Evolutionary conservation across 768 basidiomycete genomes (phyloP), one percentile per base, ranked within the genome.

Genomic region (Phylloporus sp.): DNA sequence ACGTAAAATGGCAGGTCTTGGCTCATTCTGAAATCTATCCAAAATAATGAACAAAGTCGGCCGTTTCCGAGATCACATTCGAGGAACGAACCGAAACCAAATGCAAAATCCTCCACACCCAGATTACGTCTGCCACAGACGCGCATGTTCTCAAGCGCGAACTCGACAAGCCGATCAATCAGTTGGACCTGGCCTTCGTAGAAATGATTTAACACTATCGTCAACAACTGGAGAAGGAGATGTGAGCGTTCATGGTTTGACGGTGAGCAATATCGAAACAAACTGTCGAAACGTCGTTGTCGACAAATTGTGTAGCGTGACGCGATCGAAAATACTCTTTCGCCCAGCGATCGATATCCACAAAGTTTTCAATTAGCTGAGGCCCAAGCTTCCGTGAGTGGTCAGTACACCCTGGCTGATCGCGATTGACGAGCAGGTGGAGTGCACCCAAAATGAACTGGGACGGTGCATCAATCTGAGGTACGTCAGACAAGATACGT

Each of bases 291-390:
- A 68, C 32, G 22, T 66, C 58, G 15, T 26, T 49, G 44, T 61
- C 61, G 16, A 56, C 39, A 27, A 20, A 24, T 29, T 47, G 50
- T 22, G 49, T 38, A 15, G 31, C 47, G 40, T 70, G 55, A 24
- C 50, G 57, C 5, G 51, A 55, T 36, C 66, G 61, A 47, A 68
- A 59, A 40, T 68, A 68, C 11, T 68, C 68, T 18, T 45, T 57
- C 8, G 54, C 53, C 66, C 66, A 70, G 11, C 38, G 43, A 23
- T 62, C 54, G 28, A 68, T 53, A 29, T 68, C 55, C 38, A 62
- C 61, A 44, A 66, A 70, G 34, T 68, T 68, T 35, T 66, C 68
- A 23, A 70, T 57, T 0, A 70, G 42, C 16, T 68, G 68, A 23
- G 66, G 66, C 5, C 66, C 68, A 2, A 68, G 61, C 22, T 38